phyloP scores from a whole-genome alignment of 106 monocot species.

The Gastrodia elata region DNA sequence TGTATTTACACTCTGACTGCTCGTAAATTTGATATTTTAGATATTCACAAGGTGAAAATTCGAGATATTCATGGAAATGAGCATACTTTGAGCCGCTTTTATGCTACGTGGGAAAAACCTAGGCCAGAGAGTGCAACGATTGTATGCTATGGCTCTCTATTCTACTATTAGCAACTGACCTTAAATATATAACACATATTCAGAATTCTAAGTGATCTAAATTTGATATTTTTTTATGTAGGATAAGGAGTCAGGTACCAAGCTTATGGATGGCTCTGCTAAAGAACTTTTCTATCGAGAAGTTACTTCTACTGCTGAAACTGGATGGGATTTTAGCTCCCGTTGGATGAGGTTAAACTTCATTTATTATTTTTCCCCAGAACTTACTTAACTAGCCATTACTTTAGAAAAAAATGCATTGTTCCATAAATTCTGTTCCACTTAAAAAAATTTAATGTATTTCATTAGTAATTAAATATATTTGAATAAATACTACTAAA shows the following conservation, averaged over 20 bases:
- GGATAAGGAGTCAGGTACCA: constrained; percentile 66
- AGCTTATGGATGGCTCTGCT: constrained; percentile 18
- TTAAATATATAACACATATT: neutral
- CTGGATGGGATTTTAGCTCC: constrained; percentile 98
- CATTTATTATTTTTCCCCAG: neutral
- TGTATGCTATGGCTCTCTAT: constrained; percentile 30
- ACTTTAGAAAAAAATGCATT: neutral
- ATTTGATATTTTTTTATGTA: constrained; percentile 15
- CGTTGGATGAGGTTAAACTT: constrained; percentile 89
- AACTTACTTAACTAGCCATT: neutral
- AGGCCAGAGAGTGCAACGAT: constrained; percentile 87
- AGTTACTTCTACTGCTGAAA: constrained; percentile 86
- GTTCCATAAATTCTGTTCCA: neutral
- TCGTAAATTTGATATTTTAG: constrained; percentile 20
- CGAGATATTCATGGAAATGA: constrained; percentile 44
- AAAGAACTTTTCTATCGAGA: constrained; percentile 67
- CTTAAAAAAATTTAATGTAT: neutral
- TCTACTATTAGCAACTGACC: neutral
- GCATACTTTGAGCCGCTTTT: constrained; percentile 65
- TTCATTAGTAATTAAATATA: neutral
- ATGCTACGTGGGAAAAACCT: constrained; percentile 93
- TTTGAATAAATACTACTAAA: neutral
- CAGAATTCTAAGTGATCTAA: neutral
- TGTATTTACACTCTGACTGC: neutral
- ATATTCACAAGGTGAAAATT: constrained; percentile 62